Conservation (phyloP, 306 rosid species). For the Trifolium subterraneum region DNA sequence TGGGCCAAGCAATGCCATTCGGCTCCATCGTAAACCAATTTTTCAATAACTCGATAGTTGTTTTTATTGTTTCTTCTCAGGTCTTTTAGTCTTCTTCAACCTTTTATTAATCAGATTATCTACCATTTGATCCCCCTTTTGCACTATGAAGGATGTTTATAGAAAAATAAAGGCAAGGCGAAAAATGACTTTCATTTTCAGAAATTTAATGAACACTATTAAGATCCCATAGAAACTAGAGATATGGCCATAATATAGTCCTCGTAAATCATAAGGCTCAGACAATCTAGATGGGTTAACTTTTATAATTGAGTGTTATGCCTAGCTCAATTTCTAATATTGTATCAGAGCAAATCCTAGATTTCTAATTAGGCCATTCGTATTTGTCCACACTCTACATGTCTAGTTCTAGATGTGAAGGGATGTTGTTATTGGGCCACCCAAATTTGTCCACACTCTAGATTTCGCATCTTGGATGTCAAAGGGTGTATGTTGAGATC, state of each 20-base stretch:
- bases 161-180: not conserved
- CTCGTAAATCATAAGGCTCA: not conserved
- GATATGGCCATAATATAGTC: not conserved
- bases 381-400: not conserved
- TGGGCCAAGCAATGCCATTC: constrained; percentile 1
- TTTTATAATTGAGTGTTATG: not conserved
- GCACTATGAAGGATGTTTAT: constrained; percentile 8
- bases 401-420: not conserved
- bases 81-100: constrained; percentile 23
- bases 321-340: not conserved
- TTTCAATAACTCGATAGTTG: constrained; percentile 24
- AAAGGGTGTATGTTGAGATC: not conserved
- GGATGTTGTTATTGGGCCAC: constrained; percentile 8
- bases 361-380: not conserved
- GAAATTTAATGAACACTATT: constrained; percentile 21
- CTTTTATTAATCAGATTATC: constrained; percentile 19
- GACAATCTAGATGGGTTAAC: not conserved
- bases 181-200: constrained; percentile 33
- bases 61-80: constrained; percentile 2
- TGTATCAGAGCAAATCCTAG: not conserved
- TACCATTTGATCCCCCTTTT: constrained; percentile 36
- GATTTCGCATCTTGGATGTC: not conserved
- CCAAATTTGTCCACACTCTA: not conserved
- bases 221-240: not conserved
- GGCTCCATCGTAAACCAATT: constrained; percentile 5